phyloP scores from a whole-genome alignment of 2,329 filamentous ascomycete genomes.

The Coniochaeta pulveracea region DNA sequence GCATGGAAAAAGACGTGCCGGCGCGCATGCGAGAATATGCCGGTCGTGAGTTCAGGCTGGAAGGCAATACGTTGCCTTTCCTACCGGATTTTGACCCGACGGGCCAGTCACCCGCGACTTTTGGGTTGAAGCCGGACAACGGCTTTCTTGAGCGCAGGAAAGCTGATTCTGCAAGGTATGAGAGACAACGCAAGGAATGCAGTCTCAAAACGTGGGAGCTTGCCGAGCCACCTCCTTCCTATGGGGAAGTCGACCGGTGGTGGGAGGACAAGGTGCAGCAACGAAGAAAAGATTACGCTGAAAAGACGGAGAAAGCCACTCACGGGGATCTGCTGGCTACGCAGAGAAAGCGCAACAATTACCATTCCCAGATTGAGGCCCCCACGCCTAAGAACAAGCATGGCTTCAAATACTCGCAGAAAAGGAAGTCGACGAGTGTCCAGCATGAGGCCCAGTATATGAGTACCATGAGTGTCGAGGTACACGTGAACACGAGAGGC shows the following conservation, averaged over 20 bases:
- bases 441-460: slow-evolving; percentile 85
- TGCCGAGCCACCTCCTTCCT: slow-evolving; percentile 56
- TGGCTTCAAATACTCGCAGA: slow-evolving; percentile 79
- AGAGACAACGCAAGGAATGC: slow-evolving; percentile 43
- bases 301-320: slow-evolving; percentile 8
- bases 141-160: slow-evolving; percentile 35
- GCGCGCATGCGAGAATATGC: slow-evolving; percentile 70
- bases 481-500: slow-evolving; percentile 81
- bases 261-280: slow-evolving; percentile 28
- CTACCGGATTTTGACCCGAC: slow-evolving; percentile 66
- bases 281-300: slow-evolving; percentile 7
- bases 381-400: slow-evolving; percentile 74
- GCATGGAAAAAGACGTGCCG: slow-evolving; percentile 73
- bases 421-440: slow-evolving; percentile 60
- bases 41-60: slow-evolving; percentile 71
- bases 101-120: slow-evolving; percentile 42
- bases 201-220: slow-evolving; percentile 68
- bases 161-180: slow-evolving; percentile 34
- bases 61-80: slow-evolving; percentile 65
- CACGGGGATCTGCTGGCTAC: slow-evolving; percentile 6
- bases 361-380: slow-evolving; percentile 76
- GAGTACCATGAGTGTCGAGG: slow-evolving; percentile 89
- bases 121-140: slow-evolving; percentile 36
- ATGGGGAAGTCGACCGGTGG: slow-evolving; percentile 61
- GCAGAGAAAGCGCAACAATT: slow-evolving; percentile 12